These are phyloP conservation scores for Xylaria nigripes DNA, from an alignment of 495 filamentous ascomycete genomes.

Conservation along the genomic window DNA sequence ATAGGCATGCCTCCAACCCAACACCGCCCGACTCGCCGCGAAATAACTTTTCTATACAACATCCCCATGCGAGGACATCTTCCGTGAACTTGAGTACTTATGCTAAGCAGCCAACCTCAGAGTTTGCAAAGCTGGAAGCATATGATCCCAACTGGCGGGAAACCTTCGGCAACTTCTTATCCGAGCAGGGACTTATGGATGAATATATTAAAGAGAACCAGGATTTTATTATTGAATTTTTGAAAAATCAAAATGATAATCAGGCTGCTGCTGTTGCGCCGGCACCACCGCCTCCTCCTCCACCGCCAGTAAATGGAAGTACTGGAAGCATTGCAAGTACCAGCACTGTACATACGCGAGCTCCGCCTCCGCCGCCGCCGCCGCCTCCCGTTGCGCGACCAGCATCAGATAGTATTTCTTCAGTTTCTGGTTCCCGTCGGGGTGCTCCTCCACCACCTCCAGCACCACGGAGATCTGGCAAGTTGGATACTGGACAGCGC, in stretches of 20 bases:
- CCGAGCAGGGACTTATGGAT: conserved; percentile 81
- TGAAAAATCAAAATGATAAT: conserved; percentile 60
- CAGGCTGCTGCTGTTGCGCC: conserved; percentile 27
- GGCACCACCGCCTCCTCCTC: conserved; percentile 49
- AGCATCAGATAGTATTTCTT: conserved; percentile 33
- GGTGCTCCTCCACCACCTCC: conserved; percentile 70
- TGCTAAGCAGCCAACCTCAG: conserved; percentile 31
- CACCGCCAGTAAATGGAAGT: conserved; percentile 31
- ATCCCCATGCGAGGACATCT: conserved; percentile 36
- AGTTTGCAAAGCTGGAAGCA: conserved; percentile 64
- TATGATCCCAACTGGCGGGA: conserved; percentile 77
- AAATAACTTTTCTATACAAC: conserved; percentile 39
- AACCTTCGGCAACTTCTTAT: conserved; percentile 70
- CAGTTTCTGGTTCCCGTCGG: conserved; percentile 20
- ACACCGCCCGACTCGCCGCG: conserved; percentile 48
- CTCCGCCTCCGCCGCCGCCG: conserved; percentile 50
- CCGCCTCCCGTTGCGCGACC: conserved; percentile 55
- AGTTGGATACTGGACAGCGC: conserved; percentile 32
- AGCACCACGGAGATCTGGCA: conserved; percentile 54
- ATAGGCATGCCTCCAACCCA: conserved; percentile 56
- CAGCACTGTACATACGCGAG: conserved; percentile 25
- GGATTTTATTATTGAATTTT: conserved; percentile 89
- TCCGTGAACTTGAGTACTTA: conserved; percentile 34
- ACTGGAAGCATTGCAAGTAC: conserved; percentile 9
- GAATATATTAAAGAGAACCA: conserved; percentile 88